phyloP scores from a whole-genome alignment of 352 stramenopile species.

The Aphanomyces euteiches region DNA sequence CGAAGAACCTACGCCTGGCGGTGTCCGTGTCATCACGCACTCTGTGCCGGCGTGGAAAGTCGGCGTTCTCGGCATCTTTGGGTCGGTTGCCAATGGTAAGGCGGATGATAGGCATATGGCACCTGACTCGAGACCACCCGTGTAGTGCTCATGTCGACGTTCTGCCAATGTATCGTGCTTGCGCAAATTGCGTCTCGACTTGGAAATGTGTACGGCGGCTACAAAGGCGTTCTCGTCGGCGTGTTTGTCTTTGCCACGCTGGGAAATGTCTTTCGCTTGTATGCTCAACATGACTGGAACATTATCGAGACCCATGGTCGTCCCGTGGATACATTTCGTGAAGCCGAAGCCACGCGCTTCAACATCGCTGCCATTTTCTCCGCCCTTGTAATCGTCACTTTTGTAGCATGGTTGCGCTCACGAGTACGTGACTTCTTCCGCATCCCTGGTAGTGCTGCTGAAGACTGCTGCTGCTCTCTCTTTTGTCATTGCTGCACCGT shows the following conservation, averaged over 20 bases:
- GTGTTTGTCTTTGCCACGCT: conserved; percentile 37
- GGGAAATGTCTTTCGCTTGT: conserved; percentile 39
- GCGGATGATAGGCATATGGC: not conserved
- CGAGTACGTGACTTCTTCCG: conserved; percentile 49
- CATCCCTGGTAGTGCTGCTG: conserved; percentile 42
- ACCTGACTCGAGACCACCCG: not conserved
- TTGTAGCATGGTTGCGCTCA: not conserved
- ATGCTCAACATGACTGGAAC: conserved; percentile 39
- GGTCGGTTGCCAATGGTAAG: conserved; percentile 35
- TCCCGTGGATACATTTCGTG: not conserved
- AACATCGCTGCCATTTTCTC: not conserved
- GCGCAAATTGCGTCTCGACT: conserved; percentile 50
- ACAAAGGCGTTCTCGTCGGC: conserved; percentile 4
- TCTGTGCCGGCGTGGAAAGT: conserved; percentile 35
- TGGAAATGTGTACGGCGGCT: conserved; percentile 33
- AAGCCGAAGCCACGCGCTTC: conserved; percentile 7
- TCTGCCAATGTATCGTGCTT: conserved; percentile 53
- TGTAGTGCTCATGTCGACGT: conserved; percentile 40
- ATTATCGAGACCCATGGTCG: conserved; percentile 31
- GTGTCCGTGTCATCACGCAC: not conserved
- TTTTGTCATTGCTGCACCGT: conserved; percentile 47
- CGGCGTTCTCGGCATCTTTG: conserved; percentile 33
- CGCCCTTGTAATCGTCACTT: not conserved
- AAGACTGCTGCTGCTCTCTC: conserved; percentile 40
- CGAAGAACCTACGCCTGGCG: not conserved